phyloP scores from a whole-genome alignment of 1,284 basidiomycete genomes.

The Agroathelia rolfsii region DNA sequence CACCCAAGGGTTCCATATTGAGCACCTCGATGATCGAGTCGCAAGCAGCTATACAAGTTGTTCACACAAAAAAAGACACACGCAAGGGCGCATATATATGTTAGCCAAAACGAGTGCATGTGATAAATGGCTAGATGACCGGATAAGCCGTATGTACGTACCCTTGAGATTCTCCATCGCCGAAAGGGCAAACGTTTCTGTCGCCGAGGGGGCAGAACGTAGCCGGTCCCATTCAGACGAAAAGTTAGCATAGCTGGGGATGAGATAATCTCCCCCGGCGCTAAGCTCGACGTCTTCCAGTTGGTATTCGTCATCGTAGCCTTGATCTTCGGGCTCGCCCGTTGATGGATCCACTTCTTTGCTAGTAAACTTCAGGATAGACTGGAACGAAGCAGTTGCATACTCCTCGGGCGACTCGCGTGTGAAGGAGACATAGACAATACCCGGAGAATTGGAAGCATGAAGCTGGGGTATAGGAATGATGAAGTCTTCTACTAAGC shows the following conservation, averaged over 20 bases:
- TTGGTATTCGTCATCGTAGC: constrained; percentile 98
- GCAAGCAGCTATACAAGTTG: constrained; percentile 81
- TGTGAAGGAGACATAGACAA: constrained; percentile 92
- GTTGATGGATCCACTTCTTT: constrained; percentile 96
- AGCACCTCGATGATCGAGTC: constrained; percentile 90
- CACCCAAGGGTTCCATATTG: constrained; percentile 94
- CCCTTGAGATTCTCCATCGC: constrained; percentile 92
- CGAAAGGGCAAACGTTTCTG: constrained; percentile 91
- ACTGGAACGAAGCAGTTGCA: constrained; percentile 79
- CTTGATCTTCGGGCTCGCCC: constrained; percentile 96
- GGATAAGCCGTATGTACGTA: constrained; percentile 27
- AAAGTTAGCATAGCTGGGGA: constrained; percentile 88
- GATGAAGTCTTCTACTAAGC: constrained; percentile 91
- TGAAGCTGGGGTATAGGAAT: constrained; percentile 73
- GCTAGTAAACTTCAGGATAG: constrained; percentile 92
- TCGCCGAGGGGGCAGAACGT: constrained; percentile 62
- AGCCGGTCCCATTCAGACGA: constrained; percentile 92
- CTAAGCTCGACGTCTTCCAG: constrained; percentile 92
- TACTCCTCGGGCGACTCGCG: constrained; percentile 73
- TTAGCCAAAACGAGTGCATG: constrained; percentile 8
- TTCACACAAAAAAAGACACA: constrained; percentile 12
- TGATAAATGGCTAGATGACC: constrained; percentile 10
- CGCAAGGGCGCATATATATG: constrained; percentile 10
- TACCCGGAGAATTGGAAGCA: constrained; percentile 62
- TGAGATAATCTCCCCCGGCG: constrained; percentile 87